These are phyloP conservation scores for Xylaria arbuscula DNA, from an alignment of 2,329 filamentous ascomycete genomes.

Conservation along the genomic window DNA sequence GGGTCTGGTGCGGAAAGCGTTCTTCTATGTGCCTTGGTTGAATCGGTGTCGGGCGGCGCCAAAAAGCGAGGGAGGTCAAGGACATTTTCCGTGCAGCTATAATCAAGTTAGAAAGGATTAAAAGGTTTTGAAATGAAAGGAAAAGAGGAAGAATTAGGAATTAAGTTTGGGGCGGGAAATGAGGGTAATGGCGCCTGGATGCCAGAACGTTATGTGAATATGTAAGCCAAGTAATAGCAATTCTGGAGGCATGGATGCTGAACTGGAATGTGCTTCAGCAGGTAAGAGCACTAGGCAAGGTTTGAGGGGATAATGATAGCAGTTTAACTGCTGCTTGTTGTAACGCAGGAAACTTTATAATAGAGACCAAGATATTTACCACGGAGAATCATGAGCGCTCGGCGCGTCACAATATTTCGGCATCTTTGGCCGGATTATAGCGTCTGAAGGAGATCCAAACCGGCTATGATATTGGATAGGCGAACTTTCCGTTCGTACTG, in stretches of 20 bases:
- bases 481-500: constrained; percentile 33
- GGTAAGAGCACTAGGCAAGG: background rate
- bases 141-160: no score
- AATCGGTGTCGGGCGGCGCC: constrained; percentile 40
- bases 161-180: background rate
- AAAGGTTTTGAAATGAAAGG: background rate
- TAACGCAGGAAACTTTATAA: background rate
- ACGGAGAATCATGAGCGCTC: constrained; percentile 38
- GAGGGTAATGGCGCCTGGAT: background rate
- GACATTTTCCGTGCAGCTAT: constrained; percentile 35
- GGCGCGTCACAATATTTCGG: constrained; percentile 37
- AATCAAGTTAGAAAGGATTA: constrained; percentile 8
- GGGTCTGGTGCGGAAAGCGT: constrained; percentile 63
- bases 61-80: constrained; percentile 29
- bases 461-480: constrained; percentile 24
- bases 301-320: background rate
- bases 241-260: background rate
- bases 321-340: background rate
- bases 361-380: constrained; percentile 38
- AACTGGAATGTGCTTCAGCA: background rate
- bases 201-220: background rate
- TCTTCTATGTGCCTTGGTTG: constrained; percentile 58
- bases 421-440: constrained; percentile 47
- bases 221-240: background rate
- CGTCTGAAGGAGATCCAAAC: constrained; percentile 49